A percentile compares a stretch with the other conserved stretches of the same genome.
Evolutionary conservation across 2,329 filamentous ascomycete genomes (phyloP).

Genomic region (Fusarium poae): DNA sequence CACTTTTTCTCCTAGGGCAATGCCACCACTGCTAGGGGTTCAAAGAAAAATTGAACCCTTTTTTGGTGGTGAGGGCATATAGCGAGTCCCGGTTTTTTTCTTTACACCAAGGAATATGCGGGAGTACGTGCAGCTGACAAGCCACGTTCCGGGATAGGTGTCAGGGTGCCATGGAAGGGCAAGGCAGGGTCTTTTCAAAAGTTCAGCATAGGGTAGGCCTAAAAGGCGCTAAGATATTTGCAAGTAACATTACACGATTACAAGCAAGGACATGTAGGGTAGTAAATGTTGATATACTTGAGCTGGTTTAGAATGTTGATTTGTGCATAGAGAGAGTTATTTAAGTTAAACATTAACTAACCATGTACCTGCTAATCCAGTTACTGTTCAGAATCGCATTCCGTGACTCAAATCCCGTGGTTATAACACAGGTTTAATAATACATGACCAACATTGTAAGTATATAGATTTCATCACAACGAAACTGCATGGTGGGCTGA

Average conservation of each 20-base stretch:
- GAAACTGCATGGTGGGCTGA: no score
- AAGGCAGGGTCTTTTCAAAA: background rate
- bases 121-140: constrained; percentile 41
- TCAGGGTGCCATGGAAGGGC: constrained; percentile 14
- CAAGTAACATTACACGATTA: background rate
- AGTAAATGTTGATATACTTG: background rate
- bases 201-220: constrained; percentile 21
- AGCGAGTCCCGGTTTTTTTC: constrained; percentile 1
- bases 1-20: constrained; percentile 20
- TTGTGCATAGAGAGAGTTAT: background rate
- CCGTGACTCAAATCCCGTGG: no score
- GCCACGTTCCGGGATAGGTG: constrained; percentile 16
- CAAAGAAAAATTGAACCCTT: background rate
- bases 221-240: background rate
- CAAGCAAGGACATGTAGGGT: background rate
- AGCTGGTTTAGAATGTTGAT: background rate
- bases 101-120: constrained; percentile 8
- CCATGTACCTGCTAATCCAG: background rate
- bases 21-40: constrained; percentile 10
- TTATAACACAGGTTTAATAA: background rate
- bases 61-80: background rate
- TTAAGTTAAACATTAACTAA: background rate
- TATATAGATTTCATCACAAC: no score
- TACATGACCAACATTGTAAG: background rate
- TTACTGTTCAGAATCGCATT: background rate